Base-by-base conservation (phyloP, 805 yeast species). In the Candida montana region DNA sequence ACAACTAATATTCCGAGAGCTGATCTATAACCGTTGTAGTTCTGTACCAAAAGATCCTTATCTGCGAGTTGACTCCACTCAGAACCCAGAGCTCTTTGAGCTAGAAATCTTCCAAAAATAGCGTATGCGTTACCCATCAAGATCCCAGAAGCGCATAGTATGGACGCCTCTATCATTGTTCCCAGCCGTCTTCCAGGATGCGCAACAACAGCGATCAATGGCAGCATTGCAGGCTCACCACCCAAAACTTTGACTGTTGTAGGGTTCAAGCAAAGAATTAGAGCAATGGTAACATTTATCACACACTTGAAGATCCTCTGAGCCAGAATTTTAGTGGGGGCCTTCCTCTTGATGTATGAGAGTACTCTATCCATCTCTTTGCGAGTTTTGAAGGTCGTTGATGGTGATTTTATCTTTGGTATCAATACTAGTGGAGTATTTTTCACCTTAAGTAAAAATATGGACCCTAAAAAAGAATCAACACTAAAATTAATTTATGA, bases 121-220 rank as follows among this genome's bases (percentile, higher is more conserved):
- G 72, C 58, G 40, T 65, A 72, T 0, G 68, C 70, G 13, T 69
- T 53, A 0, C 77, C 78, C 15, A 69, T 35, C 1, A 65, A 50
- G 23, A 69, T 41, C 0, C 77, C 78, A 2, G 68, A 57, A 2
- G 61, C 45, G 50, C 72, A 68, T 35, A 68, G 58, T 4, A 68
- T 50, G 7, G 61, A 61, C 18, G 67, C 66, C 46, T 72, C 74
- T 20, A 72, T 59, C 51, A 72, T 71, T 6, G 72, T 65, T 18
- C 77, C 73, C 2, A 71, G 59, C 38, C 78, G 61, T 46, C 75
- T 62, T 0, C 77, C 77, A 2, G 77, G 76, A 47, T 71, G 75
- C 5, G 69, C 68, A 52, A 68, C 69, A 13, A 72, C 75, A 2
- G 75, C 64, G 5, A 69, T 63, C 31, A 72, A 47, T 0, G 74